Evolutionary conservation across 345 rosid species (phyloP).

Genomic region (Brassica juncea): DNA sequence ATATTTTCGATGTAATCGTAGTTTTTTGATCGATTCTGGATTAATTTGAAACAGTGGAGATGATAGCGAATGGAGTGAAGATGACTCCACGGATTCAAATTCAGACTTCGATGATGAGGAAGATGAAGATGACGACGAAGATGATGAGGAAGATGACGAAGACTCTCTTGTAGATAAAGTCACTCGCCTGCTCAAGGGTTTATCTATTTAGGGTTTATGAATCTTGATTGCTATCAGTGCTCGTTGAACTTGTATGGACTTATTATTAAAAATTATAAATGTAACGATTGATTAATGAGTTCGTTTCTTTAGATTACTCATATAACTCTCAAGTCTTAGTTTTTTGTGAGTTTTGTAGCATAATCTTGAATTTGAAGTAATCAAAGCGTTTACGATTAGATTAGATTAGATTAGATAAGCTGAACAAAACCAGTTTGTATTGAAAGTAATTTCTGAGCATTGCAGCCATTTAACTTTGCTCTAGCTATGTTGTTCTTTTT

Average conservation of each 20-base stretch:
- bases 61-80: slow-evolving; percentile 34
- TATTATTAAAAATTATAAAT: neutral
- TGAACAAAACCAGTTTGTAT: neutral
- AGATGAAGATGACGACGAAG: slow-evolving; percentile 25
- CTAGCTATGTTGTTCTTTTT: neutral
- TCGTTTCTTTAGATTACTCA: too few relatives aligned
- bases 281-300: slow-evolving; percentile 11
- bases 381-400: neutral
- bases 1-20: neutral
- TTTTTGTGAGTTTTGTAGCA: neutral
- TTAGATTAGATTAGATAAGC: neutral
- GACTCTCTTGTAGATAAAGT: slow-evolving; percentile 49
- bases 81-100: slow-evolving; percentile 27
- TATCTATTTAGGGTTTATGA: slow-evolving; percentile 23
- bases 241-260: neutral
- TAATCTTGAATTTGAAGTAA: neutral
- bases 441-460: slow-evolving; percentile 5
- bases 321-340: neutral
- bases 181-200: slow-evolving; percentile 51
- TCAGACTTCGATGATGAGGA: slow-evolving; percentile 24
- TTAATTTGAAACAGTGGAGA: slow-evolving; percentile 23
- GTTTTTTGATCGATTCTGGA: slow-evolving; percentile 1
- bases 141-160: slow-evolving; percentile 38
- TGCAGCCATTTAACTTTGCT: neutral
- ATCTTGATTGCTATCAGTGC: neutral